Conservation (phyloP, 202 grass and related monocot genomes). For the Schoenoplectus tabernaemontani region DNA sequence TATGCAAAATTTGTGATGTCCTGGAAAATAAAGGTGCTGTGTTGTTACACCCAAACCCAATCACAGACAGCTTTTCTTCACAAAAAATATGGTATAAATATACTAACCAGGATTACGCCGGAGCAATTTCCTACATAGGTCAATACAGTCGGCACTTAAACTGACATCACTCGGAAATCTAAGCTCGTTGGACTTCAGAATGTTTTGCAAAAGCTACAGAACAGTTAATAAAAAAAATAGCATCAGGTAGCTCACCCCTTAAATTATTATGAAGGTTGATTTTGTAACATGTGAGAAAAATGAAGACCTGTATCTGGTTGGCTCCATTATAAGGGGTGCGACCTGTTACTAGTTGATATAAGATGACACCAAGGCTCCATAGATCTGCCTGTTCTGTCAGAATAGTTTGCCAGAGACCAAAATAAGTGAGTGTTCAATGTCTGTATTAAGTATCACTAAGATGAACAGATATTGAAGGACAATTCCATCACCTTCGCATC, state of each 20-base stretch:
- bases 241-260: not conserved
- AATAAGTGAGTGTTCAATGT: not conserved
- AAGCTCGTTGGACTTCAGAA: conserved; percentile 56
- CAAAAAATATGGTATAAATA: conserved; percentile 16
- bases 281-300: conserved; percentile 21
- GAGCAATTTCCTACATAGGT: conserved; percentile 90
- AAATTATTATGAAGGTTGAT: conserved; percentile 7
- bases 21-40: not conserved
- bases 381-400: conserved; percentile 86
- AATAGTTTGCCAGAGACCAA: not conserved
- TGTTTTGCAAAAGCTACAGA: conserved; percentile 70
- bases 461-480: conserved; percentile 15
- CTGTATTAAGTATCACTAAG: conserved; percentile 10
- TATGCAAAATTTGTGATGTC: not conserved
- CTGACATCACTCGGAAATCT: conserved; percentile 47
- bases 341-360: conserved; percentile 94
- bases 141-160: conserved; percentile 65
- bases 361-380: conserved; percentile 93
- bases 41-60: not conserved
- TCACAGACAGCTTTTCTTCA: not conserved
- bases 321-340: conserved; percentile 79
- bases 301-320: conserved; percentile 78
- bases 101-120: conserved; percentile 62
- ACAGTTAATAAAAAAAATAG: conserved; percentile 9
- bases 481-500: conserved; percentile 64